These are phyloP conservation scores for Clohesyomyces aquaticus DNA, from an alignment of 495 filamentous ascomycete genomes.

Conservation along the genomic window DNA sequence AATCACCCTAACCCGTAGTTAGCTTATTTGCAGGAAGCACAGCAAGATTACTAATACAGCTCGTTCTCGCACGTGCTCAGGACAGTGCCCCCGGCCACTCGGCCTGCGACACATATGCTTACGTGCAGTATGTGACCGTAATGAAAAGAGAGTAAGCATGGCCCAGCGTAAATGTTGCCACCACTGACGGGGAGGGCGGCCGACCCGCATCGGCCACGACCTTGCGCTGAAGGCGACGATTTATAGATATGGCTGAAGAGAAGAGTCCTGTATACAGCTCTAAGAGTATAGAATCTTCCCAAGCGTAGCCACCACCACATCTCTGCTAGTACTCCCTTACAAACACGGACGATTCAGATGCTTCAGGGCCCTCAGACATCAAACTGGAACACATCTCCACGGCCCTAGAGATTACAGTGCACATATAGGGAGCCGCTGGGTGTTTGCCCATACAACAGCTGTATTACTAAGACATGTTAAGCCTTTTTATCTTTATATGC, in stretches of 20 bases:
- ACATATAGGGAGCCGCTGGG: background rate
- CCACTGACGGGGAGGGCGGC: background rate
- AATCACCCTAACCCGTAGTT: too few relatives aligned
- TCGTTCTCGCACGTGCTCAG: too few relatives aligned
- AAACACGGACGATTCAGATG: conserved; percentile 1
- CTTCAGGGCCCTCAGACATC: background rate
- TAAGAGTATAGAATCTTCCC: background rate
- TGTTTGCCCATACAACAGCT: background rate
- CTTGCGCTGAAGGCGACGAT: conserved; percentile 1
- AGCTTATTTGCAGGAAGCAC: too few relatives aligned
- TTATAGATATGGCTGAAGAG: conserved; percentile 3
- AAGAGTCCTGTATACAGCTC: conserved; percentile 3
- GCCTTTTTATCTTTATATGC: conserved; percentile 4
- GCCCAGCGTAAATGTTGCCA: too few relatives aligned
- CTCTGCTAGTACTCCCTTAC: conserved; percentile 1
- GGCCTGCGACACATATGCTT: too few relatives aligned
- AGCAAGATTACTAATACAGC: too few relatives aligned
- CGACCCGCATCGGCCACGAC: background rate
- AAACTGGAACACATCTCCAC: conserved; percentile 7
- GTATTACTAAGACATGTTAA: conserved; percentile 3
- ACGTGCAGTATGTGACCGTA: too few relatives aligned
- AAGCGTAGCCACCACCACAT: conserved; percentile 4
- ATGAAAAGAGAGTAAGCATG: too few relatives aligned
- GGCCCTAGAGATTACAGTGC: conserved; percentile 10
- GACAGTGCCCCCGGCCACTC: too few relatives aligned